Evolutionary conservation across 345 rosid genomes (phyloP).

Genomic region (Ceriops decandra): DNA sequence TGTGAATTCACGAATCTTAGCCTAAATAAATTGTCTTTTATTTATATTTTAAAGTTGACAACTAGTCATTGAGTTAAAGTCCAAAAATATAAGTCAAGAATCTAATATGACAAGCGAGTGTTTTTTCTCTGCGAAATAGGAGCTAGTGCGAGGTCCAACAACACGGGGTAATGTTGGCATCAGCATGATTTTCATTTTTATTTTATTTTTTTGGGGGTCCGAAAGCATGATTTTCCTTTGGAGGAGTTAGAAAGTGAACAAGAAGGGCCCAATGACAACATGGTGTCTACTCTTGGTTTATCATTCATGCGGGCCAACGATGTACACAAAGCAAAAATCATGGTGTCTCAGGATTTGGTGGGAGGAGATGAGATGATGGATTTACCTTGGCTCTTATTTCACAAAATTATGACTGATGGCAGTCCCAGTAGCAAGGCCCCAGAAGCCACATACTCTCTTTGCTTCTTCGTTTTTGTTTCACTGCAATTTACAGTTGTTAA

Average conservation of each 20-base stretch:
- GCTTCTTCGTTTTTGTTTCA: neutral
- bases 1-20: too few species aligned
- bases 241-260: neutral
- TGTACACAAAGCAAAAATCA: too few species aligned
- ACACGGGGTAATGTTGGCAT: constrained; percentile 18
- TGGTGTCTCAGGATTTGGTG: too few species aligned
- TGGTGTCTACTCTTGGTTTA: neutral
- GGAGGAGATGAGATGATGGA: constrained; percentile 14
- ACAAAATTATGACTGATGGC: neutral
- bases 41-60: too few species aligned
- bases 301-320: too few species aligned
- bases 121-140: too few species aligned
- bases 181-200: constrained; percentile 27
- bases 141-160: neutral
- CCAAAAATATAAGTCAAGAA: too few species aligned
- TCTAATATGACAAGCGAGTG: too few species aligned
- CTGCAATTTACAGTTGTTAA: neutral
- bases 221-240: constrained; percentile 15
- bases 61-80: too few species aligned
- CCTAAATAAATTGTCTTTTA: too few species aligned
- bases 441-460: neutral
- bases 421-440: neutral
- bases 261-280: neutral
- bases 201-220: neutral
- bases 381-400: constrained; percentile 18